These are phyloP conservation scores for Trichoderma simmonsii DNA, from an alignment of 2,329 filamentous ascomycete species.

Conservation along the genomic window DNA sequence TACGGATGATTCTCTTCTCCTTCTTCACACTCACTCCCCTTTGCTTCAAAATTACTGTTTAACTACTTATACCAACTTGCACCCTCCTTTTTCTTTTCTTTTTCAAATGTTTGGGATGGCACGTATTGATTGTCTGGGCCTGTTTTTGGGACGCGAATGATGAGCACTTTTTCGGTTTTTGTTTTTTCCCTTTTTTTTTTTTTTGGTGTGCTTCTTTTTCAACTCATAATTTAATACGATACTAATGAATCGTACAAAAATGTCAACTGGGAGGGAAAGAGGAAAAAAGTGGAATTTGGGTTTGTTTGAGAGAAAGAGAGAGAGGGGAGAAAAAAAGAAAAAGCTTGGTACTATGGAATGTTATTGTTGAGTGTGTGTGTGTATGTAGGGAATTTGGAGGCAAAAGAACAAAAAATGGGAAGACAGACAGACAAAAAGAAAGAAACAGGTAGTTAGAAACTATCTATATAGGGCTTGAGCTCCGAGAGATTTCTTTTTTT, in stretches of 20 bases:
- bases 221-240: background rate
- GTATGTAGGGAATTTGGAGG: background rate
- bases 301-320: background rate
- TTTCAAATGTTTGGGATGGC: conserved; percentile 15
- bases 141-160: conserved; percentile 9
- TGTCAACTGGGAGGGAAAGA: background rate
- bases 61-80: background rate
- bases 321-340: background rate
- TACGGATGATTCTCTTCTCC: background rate
- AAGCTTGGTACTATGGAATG: background rate
- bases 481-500: background rate
- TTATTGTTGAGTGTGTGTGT: background rate
- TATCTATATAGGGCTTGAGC: background rate
- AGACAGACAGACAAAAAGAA: background rate
- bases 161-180: background rate
- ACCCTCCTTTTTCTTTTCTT: background rate
- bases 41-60: background rate
- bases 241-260: conserved; percentile 6
- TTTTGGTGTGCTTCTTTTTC: background rate
- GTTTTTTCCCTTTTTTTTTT: background rate
- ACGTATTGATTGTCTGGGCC: conserved; percentile 18
- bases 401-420: background rate
- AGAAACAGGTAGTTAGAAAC: background rate
- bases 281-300: background rate
- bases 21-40: background rate